A percentile compares a stretch with the other conserved stretches of the same genome.
These are phyloP conservation scores for Penicillium soppii DNA, from an alignment of 495 filamentous ascomycete species.

Conservation along the genomic window DNA sequence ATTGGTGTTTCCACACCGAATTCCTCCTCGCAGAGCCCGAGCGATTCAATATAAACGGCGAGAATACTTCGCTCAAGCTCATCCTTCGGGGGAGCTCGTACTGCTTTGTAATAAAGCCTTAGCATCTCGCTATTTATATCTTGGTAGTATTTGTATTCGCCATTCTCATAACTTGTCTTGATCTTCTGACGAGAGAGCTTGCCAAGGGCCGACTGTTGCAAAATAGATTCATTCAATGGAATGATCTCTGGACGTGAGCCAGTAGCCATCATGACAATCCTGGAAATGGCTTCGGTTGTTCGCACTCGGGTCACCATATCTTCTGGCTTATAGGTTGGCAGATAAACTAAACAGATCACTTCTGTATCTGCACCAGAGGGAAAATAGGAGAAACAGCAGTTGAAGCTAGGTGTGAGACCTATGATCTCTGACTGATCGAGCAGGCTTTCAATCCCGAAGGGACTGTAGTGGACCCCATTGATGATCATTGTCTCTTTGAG, in stretches of 20 bases:
- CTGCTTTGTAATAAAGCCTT: constrained; percentile 5
- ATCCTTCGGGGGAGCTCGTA: constrained; percentile 1
- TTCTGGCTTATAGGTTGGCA: constrained; percentile 13
- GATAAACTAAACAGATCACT: constrained; percentile 34
- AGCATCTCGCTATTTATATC: constrained; percentile 24
- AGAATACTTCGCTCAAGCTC: constrained; percentile 13
- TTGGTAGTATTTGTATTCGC: constrained; percentile 5
- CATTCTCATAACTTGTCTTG: constrained; percentile 7
- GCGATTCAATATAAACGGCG: constrained; percentile 17
- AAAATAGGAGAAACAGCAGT: constrained; percentile 30
- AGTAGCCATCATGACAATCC: constrained; percentile 11
- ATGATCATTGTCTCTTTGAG: constrained; percentile 56
- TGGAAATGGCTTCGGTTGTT: constrained; percentile 8
- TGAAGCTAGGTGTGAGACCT: constrained; percentile 24
- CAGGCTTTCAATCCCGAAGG: constrained; percentile 41
- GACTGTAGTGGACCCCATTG: constrained; percentile 50
- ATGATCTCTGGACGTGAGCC: constrained; percentile 12
- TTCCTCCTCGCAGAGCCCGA: constrained; percentile 11
- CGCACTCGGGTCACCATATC: constrained; percentile 5
- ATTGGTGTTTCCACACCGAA: constrained; percentile 28
- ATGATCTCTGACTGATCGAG: constrained; percentile 40
- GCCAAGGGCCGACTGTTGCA: constrained; percentile 38
- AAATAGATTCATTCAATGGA: constrained; percentile 7
- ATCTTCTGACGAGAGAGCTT: constrained; percentile 50
- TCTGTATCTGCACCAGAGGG: constrained; percentile 31